Percentiles rank a stretch among this genome's conserved stretches.
Conservation (phyloP, 192 early-diverging fungal species). For the Chytriomyces hyalinus region DNA sequence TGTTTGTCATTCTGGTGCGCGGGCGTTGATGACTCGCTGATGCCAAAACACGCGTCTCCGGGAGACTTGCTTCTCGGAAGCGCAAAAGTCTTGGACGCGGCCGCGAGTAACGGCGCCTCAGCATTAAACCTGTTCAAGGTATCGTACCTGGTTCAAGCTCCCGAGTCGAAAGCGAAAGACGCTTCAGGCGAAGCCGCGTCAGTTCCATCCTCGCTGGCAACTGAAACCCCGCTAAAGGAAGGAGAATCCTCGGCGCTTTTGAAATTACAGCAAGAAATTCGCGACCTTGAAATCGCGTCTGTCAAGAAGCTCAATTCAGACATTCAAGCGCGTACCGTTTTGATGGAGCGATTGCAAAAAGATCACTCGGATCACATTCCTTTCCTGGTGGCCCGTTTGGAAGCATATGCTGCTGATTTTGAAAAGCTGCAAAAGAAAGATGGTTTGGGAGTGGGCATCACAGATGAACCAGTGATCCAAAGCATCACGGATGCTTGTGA, state of each 20-base stretch:
- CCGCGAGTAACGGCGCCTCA: neutral
- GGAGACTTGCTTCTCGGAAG: conserved; percentile 83
- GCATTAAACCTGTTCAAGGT: conserved; percentile 17
- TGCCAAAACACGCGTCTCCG: conserved; percentile 72
- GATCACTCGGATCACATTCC: conserved; percentile 65
- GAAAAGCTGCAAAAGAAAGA: conserved; percentile 50
- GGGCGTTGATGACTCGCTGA: conserved; percentile 43
- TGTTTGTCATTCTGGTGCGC: conserved; percentile 61
- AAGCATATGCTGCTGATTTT: conserved; percentile 55
- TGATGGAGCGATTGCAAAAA: conserved; percentile 66
- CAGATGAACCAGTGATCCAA: neutral
- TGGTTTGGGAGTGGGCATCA: neutral
- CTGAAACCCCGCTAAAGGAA: neutral
- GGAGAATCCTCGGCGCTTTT: neutral
- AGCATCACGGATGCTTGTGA: neutral
- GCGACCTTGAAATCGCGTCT: conserved; percentile 79
- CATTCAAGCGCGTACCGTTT: conserved; percentile 59
- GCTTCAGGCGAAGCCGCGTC: neutral
- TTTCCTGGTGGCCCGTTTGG: conserved; percentile 59
- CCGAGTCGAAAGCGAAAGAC: conserved; percentile 54
- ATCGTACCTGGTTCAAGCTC: conserved; percentile 56
- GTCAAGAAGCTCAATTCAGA: conserved; percentile 77
- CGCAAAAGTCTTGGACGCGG: conserved; percentile 26
- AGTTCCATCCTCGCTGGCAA: neutral
- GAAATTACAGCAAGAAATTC: conserved; percentile 65